Evolutionary conservation across 768 basidiomycete species (phyloP).

Genomic region (Agrocybe pediades): DNA sequence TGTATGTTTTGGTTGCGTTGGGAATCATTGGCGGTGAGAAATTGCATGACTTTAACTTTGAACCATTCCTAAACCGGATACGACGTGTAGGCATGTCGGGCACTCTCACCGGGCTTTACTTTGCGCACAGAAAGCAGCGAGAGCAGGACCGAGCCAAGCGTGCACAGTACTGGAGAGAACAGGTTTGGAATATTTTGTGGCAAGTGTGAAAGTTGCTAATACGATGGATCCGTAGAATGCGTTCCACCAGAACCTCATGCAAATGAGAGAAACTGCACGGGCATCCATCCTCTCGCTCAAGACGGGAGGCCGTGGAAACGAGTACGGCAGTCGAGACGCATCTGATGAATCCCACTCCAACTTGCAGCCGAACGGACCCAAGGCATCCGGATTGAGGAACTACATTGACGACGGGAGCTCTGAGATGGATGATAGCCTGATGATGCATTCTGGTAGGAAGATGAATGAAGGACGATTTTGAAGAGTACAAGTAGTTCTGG

Average conservation of each 20-base stretch:
- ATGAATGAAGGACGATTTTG: constrained; percentile 40
- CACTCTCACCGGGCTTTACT: constrained; percentile 67
- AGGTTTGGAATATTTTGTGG: constrained; percentile 42
- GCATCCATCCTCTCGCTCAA: constrained; percentile 62
- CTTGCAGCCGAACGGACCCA: constrained; percentile 46
- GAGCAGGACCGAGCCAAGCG: constrained; percentile 81
- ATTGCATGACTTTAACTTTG: background rate
- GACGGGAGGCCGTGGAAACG: constrained; percentile 42
- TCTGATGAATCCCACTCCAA: constrained; percentile 64
- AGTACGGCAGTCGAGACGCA: constrained; percentile 47
- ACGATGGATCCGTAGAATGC: constrained; percentile 49
- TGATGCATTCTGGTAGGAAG: constrained; percentile 38
- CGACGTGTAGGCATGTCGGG: constrained; percentile 67
- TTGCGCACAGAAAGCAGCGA: constrained; percentile 71
- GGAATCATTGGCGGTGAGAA: constrained; percentile 72
- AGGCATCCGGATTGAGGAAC: constrained; percentile 56
- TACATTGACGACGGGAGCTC: constrained; percentile 51
- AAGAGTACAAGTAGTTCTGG: constrained; percentile 12
- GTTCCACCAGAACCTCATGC: constrained; percentile 78
- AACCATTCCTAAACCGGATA: background rate
- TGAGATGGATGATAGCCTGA: constrained; percentile 51
- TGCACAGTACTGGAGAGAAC: constrained; percentile 88
- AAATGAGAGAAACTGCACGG: constrained; percentile 77
- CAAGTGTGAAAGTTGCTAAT: background rate
- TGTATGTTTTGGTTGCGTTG: constrained; percentile 71